phyloP scores from a whole-genome alignment of 768 basidiomycete genomes.

The Tulasnella sp. region DNA sequence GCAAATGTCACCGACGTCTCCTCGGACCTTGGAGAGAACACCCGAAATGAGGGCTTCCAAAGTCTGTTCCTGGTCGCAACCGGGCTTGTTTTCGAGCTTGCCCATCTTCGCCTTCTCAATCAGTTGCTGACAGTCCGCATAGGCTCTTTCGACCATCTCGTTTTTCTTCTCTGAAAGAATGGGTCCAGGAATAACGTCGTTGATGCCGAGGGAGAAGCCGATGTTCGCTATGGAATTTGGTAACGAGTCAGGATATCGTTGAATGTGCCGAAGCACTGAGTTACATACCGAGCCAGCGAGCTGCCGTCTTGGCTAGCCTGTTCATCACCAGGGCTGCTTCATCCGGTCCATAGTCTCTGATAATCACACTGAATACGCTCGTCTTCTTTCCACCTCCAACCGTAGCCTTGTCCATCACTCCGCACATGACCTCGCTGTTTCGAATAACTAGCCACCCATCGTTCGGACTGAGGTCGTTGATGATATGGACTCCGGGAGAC shows the following conservation, averaged over 20 bases:
- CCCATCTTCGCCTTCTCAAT: constrained; percentile 92
- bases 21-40: constrained; percentile 92
- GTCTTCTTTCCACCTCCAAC: constrained; percentile 99
- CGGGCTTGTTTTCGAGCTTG: constrained; percentile 93
- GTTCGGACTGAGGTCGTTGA: constrained; percentile 89
- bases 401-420: constrained; percentile 98
- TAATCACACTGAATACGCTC: constrained; percentile 96
- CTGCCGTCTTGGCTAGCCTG: constrained; percentile 91
- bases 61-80: constrained; percentile 95
- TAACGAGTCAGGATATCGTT: constrained; percentile 34
- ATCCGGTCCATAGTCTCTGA: constrained; percentile 94
- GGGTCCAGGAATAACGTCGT: constrained; percentile 96
- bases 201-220: constrained; percentile 97
- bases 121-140: constrained; percentile 80
- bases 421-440: constrained; percentile 99
- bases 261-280: not conserved
- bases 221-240: constrained; percentile 74
- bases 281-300: constrained; percentile 81
- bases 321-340: constrained; percentile 97
- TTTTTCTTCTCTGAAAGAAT: constrained; percentile 82
- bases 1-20: constrained; percentile 94
- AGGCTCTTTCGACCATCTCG: constrained; percentile 81
- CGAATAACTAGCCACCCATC: constrained; percentile 97
- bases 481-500: constrained; percentile 58
- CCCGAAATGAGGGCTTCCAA: constrained; percentile 95